A percentile compares a stretch with the other conserved stretches of the same genome.
Conservation (phyloP, 1,284 basidiomycete genomes). For the Trichosporon ovoides region DNA sequence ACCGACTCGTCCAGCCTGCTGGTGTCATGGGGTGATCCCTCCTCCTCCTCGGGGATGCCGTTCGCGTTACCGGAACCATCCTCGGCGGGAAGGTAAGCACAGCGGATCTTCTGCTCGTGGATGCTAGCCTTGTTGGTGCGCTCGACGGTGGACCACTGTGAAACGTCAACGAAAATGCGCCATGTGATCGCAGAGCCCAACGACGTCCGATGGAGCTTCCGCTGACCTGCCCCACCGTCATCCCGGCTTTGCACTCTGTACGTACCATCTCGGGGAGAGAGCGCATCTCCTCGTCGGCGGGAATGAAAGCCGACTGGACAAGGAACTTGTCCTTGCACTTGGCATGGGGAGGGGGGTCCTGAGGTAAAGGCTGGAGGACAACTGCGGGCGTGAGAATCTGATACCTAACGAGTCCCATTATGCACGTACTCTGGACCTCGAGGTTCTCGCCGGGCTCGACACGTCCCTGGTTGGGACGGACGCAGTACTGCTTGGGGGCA, state of each 20-base stretch:
- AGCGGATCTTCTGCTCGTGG: slow-evolving; percentile 92
- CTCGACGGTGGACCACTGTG: slow-evolving; percentile 71
- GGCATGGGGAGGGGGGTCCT: slow-evolving; percentile 80
- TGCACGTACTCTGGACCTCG: slow-evolving; percentile 81
- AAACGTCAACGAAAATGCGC: slow-evolving; percentile 9
- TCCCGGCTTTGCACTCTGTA: slow-evolving; percentile 11
- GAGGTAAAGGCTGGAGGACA: slow-evolving; percentile 92
- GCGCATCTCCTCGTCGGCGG: slow-evolving; percentile 76
- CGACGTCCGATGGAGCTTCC: too few relatives aligned
- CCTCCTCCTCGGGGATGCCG: slow-evolving; percentile 66
- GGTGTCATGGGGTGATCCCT: slow-evolving; percentile 47
- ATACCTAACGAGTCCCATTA: slow-evolving; percentile 10
- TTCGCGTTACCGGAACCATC: slow-evolving; percentile 56
- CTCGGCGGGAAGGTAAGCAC: slow-evolving; percentile 82
- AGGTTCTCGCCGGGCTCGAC: slow-evolving; percentile 91
- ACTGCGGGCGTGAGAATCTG: slow-evolving; percentile 59
- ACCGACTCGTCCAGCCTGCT: slow-evolving; percentile 55
- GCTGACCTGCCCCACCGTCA: too few relatives aligned
- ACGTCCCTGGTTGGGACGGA: slow-evolving; percentile 92
- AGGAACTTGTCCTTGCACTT: slow-evolving; percentile 99
- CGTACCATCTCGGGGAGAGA: slow-evolving; percentile 73
- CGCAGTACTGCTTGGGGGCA: slow-evolving; percentile 93
- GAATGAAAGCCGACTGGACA: slow-evolving; percentile 91
- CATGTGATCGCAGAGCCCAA: neutral
- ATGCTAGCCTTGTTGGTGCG: slow-evolving; percentile 68